Evolutionary conservation across 2,329 filamentous ascomycete genomes (phyloP).

Genomic region (Cadophora gregata): DNA sequence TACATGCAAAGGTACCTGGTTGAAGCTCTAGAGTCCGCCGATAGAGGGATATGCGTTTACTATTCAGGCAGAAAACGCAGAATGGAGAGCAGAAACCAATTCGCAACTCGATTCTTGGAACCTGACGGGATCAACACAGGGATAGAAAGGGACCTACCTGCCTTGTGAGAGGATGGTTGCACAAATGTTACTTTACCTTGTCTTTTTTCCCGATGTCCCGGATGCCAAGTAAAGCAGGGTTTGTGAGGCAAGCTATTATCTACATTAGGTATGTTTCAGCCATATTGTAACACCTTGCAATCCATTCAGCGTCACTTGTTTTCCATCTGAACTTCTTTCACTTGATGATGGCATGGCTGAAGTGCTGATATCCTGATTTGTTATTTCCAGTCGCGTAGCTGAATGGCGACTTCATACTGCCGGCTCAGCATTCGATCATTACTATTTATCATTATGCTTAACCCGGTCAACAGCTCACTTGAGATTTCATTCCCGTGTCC

Average conservation of each 20-base stretch:
- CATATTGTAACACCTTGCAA: slow-evolving; percentile 5
- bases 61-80: neutral
- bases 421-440: neutral
- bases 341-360: slow-evolving; percentile 11
- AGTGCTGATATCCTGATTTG: neutral
- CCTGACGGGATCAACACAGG: slow-evolving; percentile 6
- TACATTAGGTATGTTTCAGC: slow-evolving; percentile 17
- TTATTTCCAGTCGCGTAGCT: neutral
- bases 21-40: neutral
- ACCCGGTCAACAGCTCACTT: neutral
- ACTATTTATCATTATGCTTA: neutral
- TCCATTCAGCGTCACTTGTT: neutral
- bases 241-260: neutral
- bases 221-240: neutral
- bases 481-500: neutral
- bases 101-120: neutral
- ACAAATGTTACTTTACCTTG: slow-evolving; percentile 17
- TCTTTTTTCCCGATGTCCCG: neutral
- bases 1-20: neutral
- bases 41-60: too few relatives aligned
- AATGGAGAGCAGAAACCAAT: neutral
- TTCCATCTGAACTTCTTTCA: slow-evolving; percentile 16
- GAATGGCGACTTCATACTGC: neutral
- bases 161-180: slow-evolving; percentile 15
- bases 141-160: slow-evolving; percentile 14